Percentiles rank a stretch among this genome's conserved stretches.
These are phyloP conservation scores for Toxicodendron radicans DNA, from an alignment of 345 rosid species.

Conservation along the genomic window DNA sequence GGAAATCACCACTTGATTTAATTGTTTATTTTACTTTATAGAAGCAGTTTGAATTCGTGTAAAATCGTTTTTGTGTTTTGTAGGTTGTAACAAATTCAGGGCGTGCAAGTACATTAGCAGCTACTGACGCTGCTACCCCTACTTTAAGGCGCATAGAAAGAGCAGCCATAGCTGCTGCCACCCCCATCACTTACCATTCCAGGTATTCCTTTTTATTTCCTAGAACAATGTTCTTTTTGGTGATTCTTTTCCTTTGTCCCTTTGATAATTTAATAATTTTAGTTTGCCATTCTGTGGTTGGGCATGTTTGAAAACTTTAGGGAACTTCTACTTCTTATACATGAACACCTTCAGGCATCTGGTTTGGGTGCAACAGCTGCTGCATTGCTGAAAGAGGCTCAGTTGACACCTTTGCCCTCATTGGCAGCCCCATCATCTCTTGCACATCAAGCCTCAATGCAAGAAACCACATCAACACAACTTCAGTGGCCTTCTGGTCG, in stretches of 20 bases:
- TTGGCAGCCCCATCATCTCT: conserved; percentile 69
- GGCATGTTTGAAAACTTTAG: conserved; percentile 36
- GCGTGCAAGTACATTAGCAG: conserved; percentile 86
- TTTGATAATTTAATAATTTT: not conserved
- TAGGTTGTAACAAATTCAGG: conserved; percentile 98
- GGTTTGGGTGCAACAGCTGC: conserved; percentile 75
- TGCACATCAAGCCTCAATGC: conserved; percentile 50
- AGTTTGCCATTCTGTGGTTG: conserved; percentile 14
- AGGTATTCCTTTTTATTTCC: conserved; percentile 36
- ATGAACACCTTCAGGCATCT: conserved; percentile 93
- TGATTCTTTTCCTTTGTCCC: not conserved
- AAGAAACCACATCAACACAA: conserved; percentile 58
- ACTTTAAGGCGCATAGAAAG: conserved; percentile 96
- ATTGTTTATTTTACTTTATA: not conserved
- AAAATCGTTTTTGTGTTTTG: conserved; percentile 28
- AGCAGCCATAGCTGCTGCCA: conserved; percentile 98
- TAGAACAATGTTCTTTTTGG: not conserved
- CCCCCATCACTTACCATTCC: conserved; percentile 90
- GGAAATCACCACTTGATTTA: not conserved
- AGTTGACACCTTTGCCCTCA: conserved; percentile 76
- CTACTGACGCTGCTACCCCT: conserved; percentile 99
- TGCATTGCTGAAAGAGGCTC: conserved; percentile 80
- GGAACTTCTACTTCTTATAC: conserved; percentile 92
- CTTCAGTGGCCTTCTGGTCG: conserved; percentile 93
- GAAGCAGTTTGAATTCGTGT: conserved; percentile 2